Evolutionary conservation across 139 green algal species (phyloP), one percentile per base, ranked within the genome.

Genomic region (Klebsormidium nitens): DNA sequence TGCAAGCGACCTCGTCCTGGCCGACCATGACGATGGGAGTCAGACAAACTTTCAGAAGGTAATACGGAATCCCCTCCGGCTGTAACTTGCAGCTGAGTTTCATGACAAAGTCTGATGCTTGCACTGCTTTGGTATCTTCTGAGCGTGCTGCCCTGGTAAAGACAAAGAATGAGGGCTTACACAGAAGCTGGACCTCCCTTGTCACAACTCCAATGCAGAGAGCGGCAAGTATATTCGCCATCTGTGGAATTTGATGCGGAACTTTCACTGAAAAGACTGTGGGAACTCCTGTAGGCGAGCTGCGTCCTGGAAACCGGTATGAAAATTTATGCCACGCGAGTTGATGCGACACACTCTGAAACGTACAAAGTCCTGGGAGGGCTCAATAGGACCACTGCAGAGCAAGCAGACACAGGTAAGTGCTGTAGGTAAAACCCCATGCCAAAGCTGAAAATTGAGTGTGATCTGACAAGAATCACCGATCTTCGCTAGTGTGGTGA

Each of bases 281-380:
- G n/a, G n/a, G n/a, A n/a, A n/a, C n/a, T n/a, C n/a, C n/a, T n/a
- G 34, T 38, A 80, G 72, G 88, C 89, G 28, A 87, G 75, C 38
- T 86, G 88, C 34, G 94, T 89, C 2, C 79, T 96, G 36, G 90
- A 95, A 49, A 90, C 90, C 1, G 87, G 90, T n/a, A 87, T 96
- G 29, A 89, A 90, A 39, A 96, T 96, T 69, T 96, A 96, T 70
- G 86, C 87, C 5, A 84, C 82, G 66, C 81, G 90, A 32, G 90
- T 96, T 28, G 90, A 96, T 70, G 84, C 77, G 2, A 84, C 92
- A 19, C 90, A 93, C 77, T 88, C 80, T 11, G 84, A 90, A 29
- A 85, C 87, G 5, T 95, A 86, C 72, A 86, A 87, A 64, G 84
- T 87, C 26, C 76, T 96, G 35, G 71, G 80, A 2, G 85, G 84